Evolutionary conservation across 306 rosid genomes (phyloP), one percentile per base, ranked within the genome.

Genomic region (Cajanus cajan): DNA sequence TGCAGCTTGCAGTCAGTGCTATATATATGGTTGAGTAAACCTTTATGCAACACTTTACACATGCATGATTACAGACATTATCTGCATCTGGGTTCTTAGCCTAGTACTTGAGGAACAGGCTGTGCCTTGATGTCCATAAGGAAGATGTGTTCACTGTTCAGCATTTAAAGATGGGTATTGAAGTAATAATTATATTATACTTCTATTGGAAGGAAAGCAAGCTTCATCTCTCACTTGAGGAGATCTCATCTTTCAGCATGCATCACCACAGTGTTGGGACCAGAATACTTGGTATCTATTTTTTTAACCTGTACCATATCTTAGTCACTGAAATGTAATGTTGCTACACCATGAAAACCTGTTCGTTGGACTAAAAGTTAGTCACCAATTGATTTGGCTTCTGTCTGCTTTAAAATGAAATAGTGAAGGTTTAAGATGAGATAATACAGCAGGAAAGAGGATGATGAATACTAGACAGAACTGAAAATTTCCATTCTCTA

Each of bases 71-170:
- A 41, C n/a, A 2, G 63, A 44, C 71, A 40, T 33, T 62, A 13
- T 21, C n/a, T 45, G 83, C 68, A 69, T 57, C 44, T 43, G 51
- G 83, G 59, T 45, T 47, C 54, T 44, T 79, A 63, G 57, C 64
- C 65, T 44, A 21, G 65, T 44, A 62, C 61, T 16, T 21, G 43
- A 61, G 72, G 55, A 71, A 54, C 16, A 79, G 37, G 71, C 12
- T 47, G n/a, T 58, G 24, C 65, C 33, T n/a, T 15, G 31, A 45
- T 10, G 16, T 18, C 72, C 41, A 61, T 45, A 66, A 33, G 39
- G 28, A 50, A 40, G 24, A 50, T 36, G 25, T 10, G 36, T n/a
- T n/a, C n/a, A n/a, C n/a, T n/a, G n/a, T 22, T 71, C 37, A 5
- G 44, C 24, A 47, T 70, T 71, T 44, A 0, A 78, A 70, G 18